Evolutionary conservation across 2,329 filamentous ascomycete genomes (phyloP), one percentile per base, ranked within the genome.

Genomic region (Penicillium vulpinum): DNA sequence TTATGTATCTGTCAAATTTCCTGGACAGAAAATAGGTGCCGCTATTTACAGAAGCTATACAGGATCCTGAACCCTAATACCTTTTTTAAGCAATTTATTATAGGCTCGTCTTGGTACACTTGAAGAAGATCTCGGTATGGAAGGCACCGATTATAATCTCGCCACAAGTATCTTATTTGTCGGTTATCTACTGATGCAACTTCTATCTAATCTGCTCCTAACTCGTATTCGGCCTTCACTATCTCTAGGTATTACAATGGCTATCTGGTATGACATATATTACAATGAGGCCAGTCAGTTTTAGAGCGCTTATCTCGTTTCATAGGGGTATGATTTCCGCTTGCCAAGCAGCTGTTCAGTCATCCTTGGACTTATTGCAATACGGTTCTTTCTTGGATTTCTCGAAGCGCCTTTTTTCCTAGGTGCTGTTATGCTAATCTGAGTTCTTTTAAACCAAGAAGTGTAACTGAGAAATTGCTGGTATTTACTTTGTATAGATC

Each of bases 351-450:
- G 70, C 75, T 4, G 70, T 73, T 0, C 66, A 77, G 4, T 75
- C 74, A 31, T 81, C 74, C 51, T 69, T 1, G 75, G 76, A 0
- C 69, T 81, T 0, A 64, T 79, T 2, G 71, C 73, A 3, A 67
- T 74, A 5, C 68, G 79, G 1, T 75, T 79, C 56, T 70, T 79
- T 41, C 69, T 80, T 2, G 73, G 73, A 26, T 69, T 75, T 47
- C 65, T 71, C 4, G 72, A 76, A 48, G 71, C 70, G 1, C 75
- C 73, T 0, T 88, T 88, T 70, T 76, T 88, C 15, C 86, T 86
- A 0, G 86, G 86, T 39, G 83, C 84, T 0, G 77, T 88, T 7
- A 77, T 88, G 53, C 82, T 88, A 45, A 79, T 88, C 46, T 69
- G 49, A 46, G 58, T 33, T 8, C n/a, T n/a, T n/a, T n/a, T n/a